Conservation (phyloP, 2,329 filamentous ascomycete species). For the Leptosphaerulina australis region DNA sequence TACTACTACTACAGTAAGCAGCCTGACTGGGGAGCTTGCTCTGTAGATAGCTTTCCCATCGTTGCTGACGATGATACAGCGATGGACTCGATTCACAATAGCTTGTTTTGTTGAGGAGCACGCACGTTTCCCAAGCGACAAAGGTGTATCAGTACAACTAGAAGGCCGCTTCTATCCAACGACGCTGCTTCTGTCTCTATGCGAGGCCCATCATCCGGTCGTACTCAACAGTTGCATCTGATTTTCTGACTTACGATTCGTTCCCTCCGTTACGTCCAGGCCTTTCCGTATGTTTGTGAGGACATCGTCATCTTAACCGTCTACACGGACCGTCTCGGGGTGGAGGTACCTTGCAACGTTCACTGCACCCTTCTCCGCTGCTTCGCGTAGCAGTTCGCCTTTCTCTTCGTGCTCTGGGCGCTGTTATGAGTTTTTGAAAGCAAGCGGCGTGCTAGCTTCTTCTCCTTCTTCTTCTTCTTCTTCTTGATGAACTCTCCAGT, state of each 20-base stretch:
- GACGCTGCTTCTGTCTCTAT: background rate
- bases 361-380: constrained; percentile 44
- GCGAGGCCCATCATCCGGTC: background rate
- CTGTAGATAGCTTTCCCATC: too few species aligned
- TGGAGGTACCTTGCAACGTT: constrained; percentile 54
- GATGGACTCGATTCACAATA: constrained; percentile 49
- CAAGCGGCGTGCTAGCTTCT: too few species aligned
- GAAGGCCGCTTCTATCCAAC: constrained; percentile 19
- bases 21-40: constrained; percentile 44
- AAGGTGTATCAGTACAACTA: constrained; percentile 20
- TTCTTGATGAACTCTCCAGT: too few species aligned
- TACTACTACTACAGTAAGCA: constrained; percentile 15
- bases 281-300: constrained; percentile 41
- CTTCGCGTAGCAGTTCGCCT: constrained; percentile 50
- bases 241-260: constrained; percentile 40
- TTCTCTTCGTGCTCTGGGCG: constrained; percentile 52
- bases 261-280: constrained; percentile 44
- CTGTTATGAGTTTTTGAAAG: constrained; percentile 57
- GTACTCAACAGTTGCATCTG: constrained; percentile 25
- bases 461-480: too few species aligned
- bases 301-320: constrained; percentile 41
- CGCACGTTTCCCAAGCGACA: constrained; percentile 25
- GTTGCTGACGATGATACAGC: constrained; percentile 51
- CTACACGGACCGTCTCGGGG: too few species aligned
- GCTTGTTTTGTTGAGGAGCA: constrained; percentile 22